phyloP scores from a whole-genome alignment of 2,329 filamentous ascomycete genomes.

The Aspergillus fumigatiaffinis region DNA sequence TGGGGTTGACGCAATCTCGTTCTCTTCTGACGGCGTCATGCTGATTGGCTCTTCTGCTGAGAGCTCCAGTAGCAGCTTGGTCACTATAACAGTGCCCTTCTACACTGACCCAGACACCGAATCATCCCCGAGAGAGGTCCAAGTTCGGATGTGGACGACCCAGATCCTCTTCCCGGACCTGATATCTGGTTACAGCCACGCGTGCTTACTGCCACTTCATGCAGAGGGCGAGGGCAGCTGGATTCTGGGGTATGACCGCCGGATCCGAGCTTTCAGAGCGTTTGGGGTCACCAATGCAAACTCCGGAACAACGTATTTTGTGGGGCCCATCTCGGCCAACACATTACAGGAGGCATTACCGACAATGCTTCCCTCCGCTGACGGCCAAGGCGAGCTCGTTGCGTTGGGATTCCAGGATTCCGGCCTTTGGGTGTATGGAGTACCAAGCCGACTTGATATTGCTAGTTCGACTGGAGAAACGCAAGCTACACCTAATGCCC shows the following conservation, averaged over 20 bases:
- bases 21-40: slow-evolving; percentile 74
- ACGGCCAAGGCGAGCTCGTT: slow-evolving; percentile 66
- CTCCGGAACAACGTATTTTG: slow-evolving; percentile 76
- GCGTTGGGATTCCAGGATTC: slow-evolving; percentile 69
- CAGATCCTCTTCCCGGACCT: slow-evolving; percentile 80
- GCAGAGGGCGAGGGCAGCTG: slow-evolving; percentile 62
- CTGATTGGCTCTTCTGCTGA: slow-evolving; percentile 70
- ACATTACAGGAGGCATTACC: slow-evolving; percentile 60
- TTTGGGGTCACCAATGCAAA: slow-evolving; percentile 70
- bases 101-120: slow-evolving; percentile 60
- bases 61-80: slow-evolving; percentile 62
- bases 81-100: slow-evolving; percentile 75
- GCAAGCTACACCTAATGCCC: background rate
- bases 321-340: slow-evolving; percentile 54
- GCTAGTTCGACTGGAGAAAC: slow-evolving; percentile 30
- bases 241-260: slow-evolving; percentile 74
- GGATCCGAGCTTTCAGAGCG: slow-evolving; percentile 72
- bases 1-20: slow-evolving; percentile 67
- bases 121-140: slow-evolving; percentile 51
- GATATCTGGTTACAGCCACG: slow-evolving; percentile 74
- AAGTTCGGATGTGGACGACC: slow-evolving; percentile 77
- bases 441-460: slow-evolving; percentile 69
- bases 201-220: slow-evolving; percentile 57
- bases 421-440: slow-evolving; percentile 74
- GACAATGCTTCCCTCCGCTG: slow-evolving; percentile 65